Evolutionary conservation across 441 rosid species (phyloP).

Genomic region (Raphanus hybrid): DNA sequence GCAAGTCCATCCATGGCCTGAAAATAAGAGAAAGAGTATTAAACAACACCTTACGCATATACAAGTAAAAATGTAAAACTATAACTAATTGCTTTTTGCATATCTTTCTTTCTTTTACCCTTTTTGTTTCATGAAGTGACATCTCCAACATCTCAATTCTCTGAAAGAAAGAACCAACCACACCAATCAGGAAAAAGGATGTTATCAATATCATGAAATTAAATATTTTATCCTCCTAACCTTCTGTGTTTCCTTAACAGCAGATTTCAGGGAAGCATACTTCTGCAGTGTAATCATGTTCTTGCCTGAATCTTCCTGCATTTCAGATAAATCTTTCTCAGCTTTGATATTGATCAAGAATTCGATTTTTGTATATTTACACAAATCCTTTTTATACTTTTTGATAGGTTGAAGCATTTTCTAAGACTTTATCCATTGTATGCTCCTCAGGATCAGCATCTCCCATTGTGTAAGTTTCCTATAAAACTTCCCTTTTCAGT

Average conservation of each 20-base stretch:
- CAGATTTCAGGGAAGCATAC: slow-evolving; percentile 24
- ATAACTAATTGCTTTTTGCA: background rate
- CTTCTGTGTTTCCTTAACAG: slow-evolving; percentile 26
- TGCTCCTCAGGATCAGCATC: slow-evolving; percentile 25
- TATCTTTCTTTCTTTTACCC: slow-evolving; percentile 23
- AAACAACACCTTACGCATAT: background rate
- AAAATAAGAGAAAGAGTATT: slow-evolving; percentile 5
- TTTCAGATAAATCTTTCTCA: slow-evolving; percentile 14
- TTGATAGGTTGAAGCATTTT: slow-evolving; percentile 5
- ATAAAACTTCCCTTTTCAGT: background rate
- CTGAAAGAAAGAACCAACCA: slow-evolving; percentile 31
- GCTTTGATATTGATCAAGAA: slow-evolving; percentile 3
- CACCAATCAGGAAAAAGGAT: background rate
- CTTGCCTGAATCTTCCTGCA: slow-evolving; percentile 23
- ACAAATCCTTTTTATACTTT: background rate
- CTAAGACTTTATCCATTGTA: slow-evolving; percentile 14
- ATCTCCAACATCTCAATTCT: slow-evolving; percentile 30
- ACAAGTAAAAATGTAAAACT: background rate
- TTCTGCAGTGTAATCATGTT: slow-evolving; percentile 11
- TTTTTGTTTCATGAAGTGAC: slow-evolving; percentile 33
- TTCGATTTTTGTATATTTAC: background rate
- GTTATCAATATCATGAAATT: background rate
- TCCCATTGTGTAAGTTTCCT: slow-evolving; percentile 26
- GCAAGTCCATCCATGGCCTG: slow-evolving; percentile 31
- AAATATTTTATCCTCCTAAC: slow-evolving; percentile 1